Conservation (phyloP, 75 land plant species). For the Isoetes taiwanensis region DNA sequence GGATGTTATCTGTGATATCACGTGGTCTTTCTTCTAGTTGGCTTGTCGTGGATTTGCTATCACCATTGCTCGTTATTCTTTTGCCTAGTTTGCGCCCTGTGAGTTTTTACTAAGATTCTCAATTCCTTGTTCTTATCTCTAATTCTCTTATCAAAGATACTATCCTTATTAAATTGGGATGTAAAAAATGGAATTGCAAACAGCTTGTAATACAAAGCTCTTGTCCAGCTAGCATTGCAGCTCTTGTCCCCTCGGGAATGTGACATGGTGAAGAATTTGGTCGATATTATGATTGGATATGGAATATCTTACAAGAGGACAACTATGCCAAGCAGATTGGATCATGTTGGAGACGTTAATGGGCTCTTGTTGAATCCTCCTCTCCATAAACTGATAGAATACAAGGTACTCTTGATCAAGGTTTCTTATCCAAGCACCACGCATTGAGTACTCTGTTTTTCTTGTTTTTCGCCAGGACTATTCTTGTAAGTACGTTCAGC, state of each 20-base stretch:
- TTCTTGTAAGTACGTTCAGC: conserved; percentile 24
- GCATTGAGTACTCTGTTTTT: background rate
- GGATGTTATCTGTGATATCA: conserved; percentile 47
- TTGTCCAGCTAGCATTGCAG: conserved; percentile 60
- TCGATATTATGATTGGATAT: conserved; percentile 67
- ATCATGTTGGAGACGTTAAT: conserved; percentile 20
- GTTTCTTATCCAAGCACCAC: background rate
- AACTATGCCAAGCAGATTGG: conserved; percentile 27
- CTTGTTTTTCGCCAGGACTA: conserved; percentile 34
- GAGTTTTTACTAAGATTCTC: conserved; percentile 5
- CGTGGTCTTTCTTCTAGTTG: conserved; percentile 45
- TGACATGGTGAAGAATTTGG: conserved; percentile 43
- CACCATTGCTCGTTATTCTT: conserved; percentile 60
- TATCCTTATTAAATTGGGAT: background rate
- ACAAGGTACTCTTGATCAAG: conserved; percentile 38
- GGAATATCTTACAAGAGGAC: conserved; percentile 60
- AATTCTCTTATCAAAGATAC: background rate
- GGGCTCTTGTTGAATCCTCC: conserved; percentile 59
- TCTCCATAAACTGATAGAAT: conserved; percentile 39
- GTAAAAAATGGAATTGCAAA: background rate
- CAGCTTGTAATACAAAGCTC: background rate
- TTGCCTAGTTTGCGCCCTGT: conserved; percentile 81
- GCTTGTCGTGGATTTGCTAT: conserved; percentile 53
- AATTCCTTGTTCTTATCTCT: background rate
- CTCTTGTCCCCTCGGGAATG: conserved; percentile 57